Evolutionary conservation across 352 stramenopile species (phyloP), one percentile per base, ranked within the genome.

Genomic region (Phytophthora tentaculata): DNA sequence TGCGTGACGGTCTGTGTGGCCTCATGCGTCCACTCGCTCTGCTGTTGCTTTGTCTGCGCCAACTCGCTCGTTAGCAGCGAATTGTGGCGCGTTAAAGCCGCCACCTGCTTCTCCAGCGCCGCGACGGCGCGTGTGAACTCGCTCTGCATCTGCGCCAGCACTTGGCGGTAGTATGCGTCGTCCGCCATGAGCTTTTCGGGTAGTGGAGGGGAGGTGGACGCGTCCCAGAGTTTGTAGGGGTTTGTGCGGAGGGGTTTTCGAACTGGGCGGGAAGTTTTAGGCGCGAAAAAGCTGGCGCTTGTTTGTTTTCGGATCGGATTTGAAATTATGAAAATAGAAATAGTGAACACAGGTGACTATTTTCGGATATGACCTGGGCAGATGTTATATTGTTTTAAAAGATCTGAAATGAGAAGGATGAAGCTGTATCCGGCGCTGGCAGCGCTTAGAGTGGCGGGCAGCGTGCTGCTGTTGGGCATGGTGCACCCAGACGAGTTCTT

Each of bases 401-500:
- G 41, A 47, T 45, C 4, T 32, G 22, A 17, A 7, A 51, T 60
- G 51, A 20, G 10, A 16, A 50, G 17, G 17, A 62, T 56, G 55
- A 41, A 20, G 49, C 10, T 65, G 28, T 90, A 86, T 54, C 64
- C 48, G 32, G 37, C 67, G 22, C 69, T 91, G 23, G 80, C 72
- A 29, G 62, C 67, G 47, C 51, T 93, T 14, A 76, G 88, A 13
- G 59, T 86, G 24, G 20, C 67, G 10, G 69, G 50, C 8, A 63
- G 71, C 13, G 52, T 84, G 9, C 13, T 70, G 2, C 62, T 81
- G n/a, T 50, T 85, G 49, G 79, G 81, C 0, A 90, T 94, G 80
- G 67, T 93, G 50, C 84, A 93, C 58, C 84, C 86, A 19, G 88
- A 96, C 61, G 88, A 96, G 72, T 96, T 92, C 60, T 96, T 96